Base-by-base conservation (phyloP, 108 stramenopile species). In the Fragilaria radians region DNA sequence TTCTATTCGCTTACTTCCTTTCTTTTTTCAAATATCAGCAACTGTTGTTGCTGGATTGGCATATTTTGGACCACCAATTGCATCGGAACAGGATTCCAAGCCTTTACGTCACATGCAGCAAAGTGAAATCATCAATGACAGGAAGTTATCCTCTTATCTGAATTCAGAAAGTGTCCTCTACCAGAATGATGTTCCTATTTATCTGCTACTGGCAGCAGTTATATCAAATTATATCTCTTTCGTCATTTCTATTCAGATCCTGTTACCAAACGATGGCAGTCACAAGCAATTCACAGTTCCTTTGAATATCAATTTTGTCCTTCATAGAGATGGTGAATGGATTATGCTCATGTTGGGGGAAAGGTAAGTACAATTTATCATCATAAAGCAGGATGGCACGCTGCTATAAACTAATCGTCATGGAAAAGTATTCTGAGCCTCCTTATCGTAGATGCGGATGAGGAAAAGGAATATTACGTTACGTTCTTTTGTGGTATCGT, bases 311-410 rank as follows among this genome's bases (percentile, higher is more conserved):
- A 70, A 78, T 22, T 85, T 76, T 65, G 50, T 42, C 48, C 83
- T 82, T 30, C 88, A 89, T 69, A 72, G 88, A 2, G 78, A 78
- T 30, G 88, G 88, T 14, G 81, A 83, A 54, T 83, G 81, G 81
- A 79, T 52, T 23, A 77, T 83, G 78, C 52, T 83, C 7, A 79
- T 83, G 76, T 53, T 83, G 24, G 82, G 82, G 1, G 82, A 83
- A 46, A 64, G 36, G 36, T 42, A 14, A 42, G 36, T 42, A 7
- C 36, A 14, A 42, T 11, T 11, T 7, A 42, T 42, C 36, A 7
- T 42, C 11, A n/a, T n/a, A n/a, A n/a, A n/a, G n/a, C n/a, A n/a
- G n/a, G n/a, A n/a, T n/a, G n/a, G n/a, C n/a, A n/a, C n/a, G n/a
- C n/a, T n/a, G n/a, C n/a, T n/a, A n/a, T n/a, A n/a, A n/a, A n/a